Conservation (phyloP, 2,329 filamentous ascomycete genomes). For the Cryphonectria parasitica region DNA sequence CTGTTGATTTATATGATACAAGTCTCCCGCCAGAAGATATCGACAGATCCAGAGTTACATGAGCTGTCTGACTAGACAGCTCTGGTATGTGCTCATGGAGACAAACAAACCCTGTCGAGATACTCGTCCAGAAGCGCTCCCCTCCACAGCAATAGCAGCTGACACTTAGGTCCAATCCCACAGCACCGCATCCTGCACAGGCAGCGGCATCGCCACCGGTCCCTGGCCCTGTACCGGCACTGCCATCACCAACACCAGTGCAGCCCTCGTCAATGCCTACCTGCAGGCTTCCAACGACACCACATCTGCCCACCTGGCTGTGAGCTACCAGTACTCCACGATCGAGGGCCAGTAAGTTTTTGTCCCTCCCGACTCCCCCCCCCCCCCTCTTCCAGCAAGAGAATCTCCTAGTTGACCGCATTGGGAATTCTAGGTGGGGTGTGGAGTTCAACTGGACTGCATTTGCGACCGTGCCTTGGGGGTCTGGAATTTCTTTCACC, state of each 20-base stretch:
- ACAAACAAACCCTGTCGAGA: not conserved
- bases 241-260: constrained; percentile 10
- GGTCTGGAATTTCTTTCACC: constrained; percentile 9
- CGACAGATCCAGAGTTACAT: not conserved
- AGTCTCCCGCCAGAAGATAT: not conserved
- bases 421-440: not conserved
- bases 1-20: not conserved
- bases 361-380: not conserved
- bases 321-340: constrained; percentile 27
- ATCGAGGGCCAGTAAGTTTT: constrained; percentile 16
- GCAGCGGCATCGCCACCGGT: constrained; percentile 14
- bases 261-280: constrained; percentile 19
- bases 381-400: not conserved
- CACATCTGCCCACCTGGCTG: constrained; percentile 22
- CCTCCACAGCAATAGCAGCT: not conserved
- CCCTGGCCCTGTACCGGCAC: constrained; percentile 17
- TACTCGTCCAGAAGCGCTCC: not conserved
- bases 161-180: not conserved
- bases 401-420: not conserved
- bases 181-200: constrained; percentile 22
- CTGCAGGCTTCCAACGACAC: constrained; percentile 21
- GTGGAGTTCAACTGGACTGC: constrained; percentile 14
- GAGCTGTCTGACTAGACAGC: not conserved
- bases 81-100: not conserved
- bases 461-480: not conserved